Percentiles rank a stretch among this genome's conserved stretches.
phyloP scores from a whole-genome alignment of 352 stramenopile species.

The Globisporangium viniferum region DNA sequence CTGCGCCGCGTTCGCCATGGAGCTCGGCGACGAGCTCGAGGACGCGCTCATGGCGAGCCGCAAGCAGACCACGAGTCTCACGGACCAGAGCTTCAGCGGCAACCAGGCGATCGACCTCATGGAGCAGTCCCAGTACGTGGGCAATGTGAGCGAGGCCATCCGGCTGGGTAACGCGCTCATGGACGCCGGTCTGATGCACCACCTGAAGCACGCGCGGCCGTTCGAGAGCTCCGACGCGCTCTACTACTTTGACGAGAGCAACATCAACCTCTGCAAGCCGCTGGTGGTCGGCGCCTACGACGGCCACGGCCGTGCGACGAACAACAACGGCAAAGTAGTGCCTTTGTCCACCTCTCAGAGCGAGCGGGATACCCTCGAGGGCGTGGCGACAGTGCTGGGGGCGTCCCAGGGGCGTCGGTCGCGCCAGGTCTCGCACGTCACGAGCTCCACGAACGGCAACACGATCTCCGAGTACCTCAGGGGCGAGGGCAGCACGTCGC shows the following conservation, averaged over 20 bases:
- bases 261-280: constrained; percentile 49
- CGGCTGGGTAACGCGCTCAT: constrained; percentile 66
- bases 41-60: constrained; percentile 24
- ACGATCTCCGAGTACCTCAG: constrained; percentile 20
- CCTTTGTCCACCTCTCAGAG: background rate
- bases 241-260: constrained; percentile 51
- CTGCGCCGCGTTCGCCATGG: constrained; percentile 32
- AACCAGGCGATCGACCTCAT: constrained; percentile 39
- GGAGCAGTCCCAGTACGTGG: constrained; percentile 39
- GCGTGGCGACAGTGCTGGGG: constrained; percentile 20
- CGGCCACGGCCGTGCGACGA: background rate
- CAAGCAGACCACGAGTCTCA: constrained; percentile 11
- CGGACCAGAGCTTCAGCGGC: constrained; percentile 36
- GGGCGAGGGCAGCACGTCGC: constrained; percentile 21
- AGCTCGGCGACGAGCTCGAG: constrained; percentile 40
- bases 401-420: constrained; percentile 17
- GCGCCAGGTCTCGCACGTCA: constrained; percentile 29
- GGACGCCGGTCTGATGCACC: constrained; percentile 54
- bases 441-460: constrained; percentile 38
- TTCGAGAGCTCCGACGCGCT: constrained; percentile 38
- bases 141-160: constrained; percentile 35
- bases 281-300: constrained; percentile 30
- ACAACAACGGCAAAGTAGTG: background rate
- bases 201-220: constrained; percentile 42
- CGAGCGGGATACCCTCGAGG: constrained; percentile 17